Evolutionary conservation across 495 filamentous ascomycete genomes (phyloP).

Genomic region (Aspergillus kassunensis): DNA sequence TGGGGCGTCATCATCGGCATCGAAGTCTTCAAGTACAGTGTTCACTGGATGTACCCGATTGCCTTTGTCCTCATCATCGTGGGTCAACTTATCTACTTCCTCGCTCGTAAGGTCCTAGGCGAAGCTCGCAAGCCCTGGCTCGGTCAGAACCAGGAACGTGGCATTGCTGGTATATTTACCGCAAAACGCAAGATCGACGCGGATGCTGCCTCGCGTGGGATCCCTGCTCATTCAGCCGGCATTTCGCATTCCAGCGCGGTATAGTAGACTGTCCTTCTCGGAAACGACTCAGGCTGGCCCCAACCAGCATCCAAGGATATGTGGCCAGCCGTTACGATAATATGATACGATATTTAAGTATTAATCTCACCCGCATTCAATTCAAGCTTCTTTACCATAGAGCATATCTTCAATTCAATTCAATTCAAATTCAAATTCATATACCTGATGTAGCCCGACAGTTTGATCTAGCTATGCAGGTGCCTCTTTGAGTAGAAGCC

Average conservation of each 20-base stretch:
- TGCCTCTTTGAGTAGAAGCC: too few relatives aligned
- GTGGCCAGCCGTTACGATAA: too few relatives aligned
- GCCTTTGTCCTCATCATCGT: constrained; percentile 89
- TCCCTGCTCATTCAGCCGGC: too few relatives aligned
- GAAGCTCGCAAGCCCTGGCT: constrained; percentile 95
- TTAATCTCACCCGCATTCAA: too few relatives aligned
- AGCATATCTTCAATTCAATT: too few relatives aligned
- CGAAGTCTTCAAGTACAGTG: constrained; percentile 70
- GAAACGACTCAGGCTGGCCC: too few relatives aligned
- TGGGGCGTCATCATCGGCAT: constrained; percentile 93
- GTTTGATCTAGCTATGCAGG: too few relatives aligned
- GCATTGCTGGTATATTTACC: constrained; percentile 79
- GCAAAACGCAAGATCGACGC: constrained; percentile 72
- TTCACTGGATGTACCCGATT: constrained; percentile 92
- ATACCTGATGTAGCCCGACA: too few relatives aligned
- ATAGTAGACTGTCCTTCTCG: background rate
- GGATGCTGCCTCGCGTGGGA: too few relatives aligned
- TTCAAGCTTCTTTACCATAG: too few relatives aligned
- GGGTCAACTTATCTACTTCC: constrained; percentile 78
- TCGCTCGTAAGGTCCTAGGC: constrained; percentile 69
- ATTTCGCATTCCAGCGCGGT: background rate
- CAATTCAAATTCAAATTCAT: too few relatives aligned
- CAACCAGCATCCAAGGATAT: background rate
- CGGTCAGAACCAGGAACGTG: constrained; percentile 75
- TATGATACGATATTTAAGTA: too few relatives aligned